phyloP scores from a whole-genome alignment of 78 protist species.

The Mastigamoeba balamuthi region DNA sequence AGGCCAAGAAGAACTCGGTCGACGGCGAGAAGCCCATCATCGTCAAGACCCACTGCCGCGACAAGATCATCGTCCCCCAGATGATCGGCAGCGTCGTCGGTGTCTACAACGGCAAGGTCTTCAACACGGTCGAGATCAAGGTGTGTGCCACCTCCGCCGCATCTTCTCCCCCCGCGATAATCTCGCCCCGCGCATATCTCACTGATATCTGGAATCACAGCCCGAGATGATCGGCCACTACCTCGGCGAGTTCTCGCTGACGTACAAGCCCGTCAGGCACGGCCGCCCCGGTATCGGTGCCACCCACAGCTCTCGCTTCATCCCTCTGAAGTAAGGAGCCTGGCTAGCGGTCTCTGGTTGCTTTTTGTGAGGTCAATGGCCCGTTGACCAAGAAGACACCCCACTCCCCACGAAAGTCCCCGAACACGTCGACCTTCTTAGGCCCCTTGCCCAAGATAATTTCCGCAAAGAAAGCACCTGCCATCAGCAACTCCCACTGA shows the following conservation, averaged over 20 bases:
- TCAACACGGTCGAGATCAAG: conserved; percentile 93
- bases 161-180: not conserved
- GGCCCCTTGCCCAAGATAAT: no score
- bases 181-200: not conserved
- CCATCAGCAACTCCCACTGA: no score
- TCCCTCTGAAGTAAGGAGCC: conserved; percentile 84
- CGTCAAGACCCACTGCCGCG: conserved; percentile 97
- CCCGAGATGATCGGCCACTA: conserved; percentile 99
- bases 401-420: no score
- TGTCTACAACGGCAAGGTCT: conserved; percentile 98
- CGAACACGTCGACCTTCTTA: no score
- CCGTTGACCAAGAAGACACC: no score
- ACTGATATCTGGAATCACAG: conserved; percentile 7
- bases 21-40: conserved; percentile 91
- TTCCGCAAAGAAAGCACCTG: no score
- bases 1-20: conserved; percentile 50
- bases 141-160: no score
- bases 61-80: conserved; percentile 98
- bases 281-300: conserved; percentile 99
- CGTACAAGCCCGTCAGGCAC: conserved; percentile 98
- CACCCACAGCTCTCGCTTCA: conserved; percentile 88
- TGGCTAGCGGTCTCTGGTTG: no score
- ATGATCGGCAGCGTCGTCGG: conserved; percentile 99
- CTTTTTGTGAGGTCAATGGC: no score
- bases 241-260: conserved; percentile 97